A percentile compares a stretch with the other conserved stretches of the same genome.
Conservation (phyloP, 148 eudicot genomes). For the Gaultheria prostrata region DNA sequence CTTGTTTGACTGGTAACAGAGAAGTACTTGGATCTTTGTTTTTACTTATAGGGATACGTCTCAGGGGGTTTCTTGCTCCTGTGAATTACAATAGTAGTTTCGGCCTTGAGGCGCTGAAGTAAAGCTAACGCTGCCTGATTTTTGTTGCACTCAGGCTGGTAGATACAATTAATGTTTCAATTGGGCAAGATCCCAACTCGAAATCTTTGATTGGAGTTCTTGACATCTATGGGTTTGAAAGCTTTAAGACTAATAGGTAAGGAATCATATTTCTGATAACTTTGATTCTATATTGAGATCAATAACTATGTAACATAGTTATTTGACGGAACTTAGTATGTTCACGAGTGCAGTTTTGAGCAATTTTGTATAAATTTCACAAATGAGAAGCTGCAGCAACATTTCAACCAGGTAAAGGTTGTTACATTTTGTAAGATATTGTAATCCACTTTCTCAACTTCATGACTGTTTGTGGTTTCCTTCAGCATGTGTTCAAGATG, state of each 20-base stretch:
- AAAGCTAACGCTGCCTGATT: constrained; percentile 12
- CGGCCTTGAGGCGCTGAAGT: constrained; percentile 7
- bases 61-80: not conserved
- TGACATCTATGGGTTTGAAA: constrained; percentile 99
- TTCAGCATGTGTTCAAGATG: constrained; percentile 98
- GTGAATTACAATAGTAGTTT: not conserved
- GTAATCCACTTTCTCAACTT: not conserved
- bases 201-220: constrained; percentile 91
- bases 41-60: not conserved
- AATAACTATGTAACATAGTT: constrained; percentile 1
- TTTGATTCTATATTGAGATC: not conserved
- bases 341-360: constrained; percentile 70
- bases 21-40: constrained; percentile 4
- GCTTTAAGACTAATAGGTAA: constrained; percentile 92
- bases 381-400: constrained; percentile 97
- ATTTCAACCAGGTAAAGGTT: constrained; percentile 83
- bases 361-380: constrained; percentile 98
- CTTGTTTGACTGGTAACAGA: constrained; percentile 78
- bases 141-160: constrained; percentile 70
- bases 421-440: constrained; percentile 1
- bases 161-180: constrained; percentile 79
- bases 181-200: constrained; percentile 94
- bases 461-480: constrained; percentile 23
- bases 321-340: constrained; percentile 13
- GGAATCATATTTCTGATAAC: constrained; percentile 11